phyloP scores from a whole-genome alignment of 306 rosid genomes.

The Phaseolus lunatus region DNA sequence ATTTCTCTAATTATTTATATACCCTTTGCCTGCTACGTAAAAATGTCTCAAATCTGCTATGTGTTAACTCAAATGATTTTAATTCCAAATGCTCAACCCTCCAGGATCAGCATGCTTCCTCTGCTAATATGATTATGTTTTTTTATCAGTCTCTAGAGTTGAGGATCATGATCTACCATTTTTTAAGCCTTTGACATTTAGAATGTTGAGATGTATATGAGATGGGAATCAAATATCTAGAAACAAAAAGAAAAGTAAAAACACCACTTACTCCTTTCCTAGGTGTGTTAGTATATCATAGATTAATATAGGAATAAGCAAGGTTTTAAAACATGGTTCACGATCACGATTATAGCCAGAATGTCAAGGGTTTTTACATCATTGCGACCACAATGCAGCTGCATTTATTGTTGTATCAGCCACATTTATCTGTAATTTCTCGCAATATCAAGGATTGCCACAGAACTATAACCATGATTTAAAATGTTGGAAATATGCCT shows the following conservation, averaged over 20 bases:
- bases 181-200: slow-evolving; percentile 22
- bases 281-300: slow-evolving; percentile 5
- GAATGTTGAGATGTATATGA: slow-evolving; percentile 16
- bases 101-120: slow-evolving; percentile 16
- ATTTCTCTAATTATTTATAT: not conserved
- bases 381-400: too few relatives aligned
- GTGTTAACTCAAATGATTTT: slow-evolving; percentile 11
- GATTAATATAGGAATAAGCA: not conserved
- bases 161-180: slow-evolving; percentile 4
- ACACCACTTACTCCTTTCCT: not conserved
- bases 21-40: slow-evolving; percentile 16
- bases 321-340: too few relatives aligned
- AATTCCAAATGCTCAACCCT: slow-evolving; percentile 13
- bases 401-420: too few relatives aligned
- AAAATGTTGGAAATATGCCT: slow-evolving; percentile 4
- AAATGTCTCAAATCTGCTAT: not conserved
- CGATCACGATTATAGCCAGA: too few relatives aligned
- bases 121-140: too few relatives aligned
- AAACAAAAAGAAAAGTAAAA: not conserved
- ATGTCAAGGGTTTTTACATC: too few relatives aligned
- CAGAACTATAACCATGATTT: too few relatives aligned
- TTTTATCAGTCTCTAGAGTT: too few relatives aligned
- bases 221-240: slow-evolving; percentile 1
- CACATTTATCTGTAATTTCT: too few relatives aligned
- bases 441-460: too few relatives aligned